Evolutionary conservation across 2,329 filamentous ascomycete genomes (phyloP), one percentile per base, ranked within the genome.

Genomic region (Didymella arachidicola): DNA sequence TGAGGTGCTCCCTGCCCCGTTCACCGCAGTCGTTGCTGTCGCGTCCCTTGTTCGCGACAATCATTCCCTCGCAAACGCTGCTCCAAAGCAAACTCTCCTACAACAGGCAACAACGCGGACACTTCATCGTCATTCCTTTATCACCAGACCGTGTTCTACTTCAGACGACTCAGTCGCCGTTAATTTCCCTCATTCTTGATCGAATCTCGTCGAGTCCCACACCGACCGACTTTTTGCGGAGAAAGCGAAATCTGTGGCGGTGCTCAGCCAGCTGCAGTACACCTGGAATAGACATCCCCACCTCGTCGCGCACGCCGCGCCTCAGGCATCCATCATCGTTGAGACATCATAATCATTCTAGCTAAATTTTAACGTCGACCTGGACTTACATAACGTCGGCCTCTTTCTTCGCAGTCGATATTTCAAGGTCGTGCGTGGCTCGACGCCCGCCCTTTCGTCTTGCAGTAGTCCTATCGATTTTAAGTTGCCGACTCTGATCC

Each of bases 161-260:
- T 30, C 18, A 39, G 6, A 32, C 43, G 2, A 42, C 25, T 7
- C 3, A 8, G n/a, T 30, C 7, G 18, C 39, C 11, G 10, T 11
- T 36, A 0, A 5, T 32, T 32, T 2, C 26, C 34, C n/a, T 19
- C 27, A 11, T 46, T 18, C 16, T 29, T 29, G n/a, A 29, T 27
- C 1, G 34, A 44, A 30, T 14, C 26, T 10, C 16, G 26, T 53
- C 41, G 45, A 39, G 19, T 45, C 29, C 11, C 45, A 30, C 8
- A 7, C 22, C n/a, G 34, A 34, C 30, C 39, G 34, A 46, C 19
- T 41, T 38, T 36, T 48, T 54, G 39, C 50, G 49, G 45, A 53
- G 34, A 42, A 18, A 41, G 34, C 52, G 45, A 46, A 16, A 1
- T 10, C 19, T 36, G 56, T 54, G 56, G 56, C 50, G 50, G 56